These are phyloP conservation scores for Plasmodium vinckei DNA, from an alignment of 169 alveolate species.

Conservation along the genomic window DNA sequence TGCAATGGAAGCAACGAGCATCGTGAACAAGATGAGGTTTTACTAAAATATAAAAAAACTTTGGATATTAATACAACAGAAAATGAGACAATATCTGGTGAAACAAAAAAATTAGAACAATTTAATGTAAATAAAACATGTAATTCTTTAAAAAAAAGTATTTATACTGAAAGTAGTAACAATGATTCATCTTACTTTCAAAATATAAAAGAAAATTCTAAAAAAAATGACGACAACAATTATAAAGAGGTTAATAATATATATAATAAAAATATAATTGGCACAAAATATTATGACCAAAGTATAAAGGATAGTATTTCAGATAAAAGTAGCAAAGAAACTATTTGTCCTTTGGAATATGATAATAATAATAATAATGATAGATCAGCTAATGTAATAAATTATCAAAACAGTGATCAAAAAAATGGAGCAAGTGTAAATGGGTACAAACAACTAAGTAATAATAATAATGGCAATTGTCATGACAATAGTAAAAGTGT, in stretches of 20 bases:
- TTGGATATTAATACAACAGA: neutral
- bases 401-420: too few relatives aligned
- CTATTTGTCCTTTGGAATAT: neutral
- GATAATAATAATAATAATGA: conserved; percentile 5
- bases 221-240: neutral
- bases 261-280: conserved; percentile 18
- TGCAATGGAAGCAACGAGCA: conserved; percentile 21
- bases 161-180: too few relatives aligned
- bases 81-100: neutral
- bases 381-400: neutral
- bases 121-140: neutral
- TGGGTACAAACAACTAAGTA: neutral
- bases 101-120: neutral
- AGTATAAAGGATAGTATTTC: neutral
- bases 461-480: neutral
- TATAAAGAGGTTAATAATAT: conserved; percentile 7
- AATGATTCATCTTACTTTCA: too few relatives aligned
- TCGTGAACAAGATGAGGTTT: neutral
- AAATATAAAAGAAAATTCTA: neutral
- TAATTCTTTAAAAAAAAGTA: neutral
- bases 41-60: neutral
- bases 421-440: too few relatives aligned
- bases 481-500: neutral
- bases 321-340: neutral
- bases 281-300: conserved; percentile 38